Percentiles rank a stretch among this genome's conserved stretches.
Conservation (phyloP, 257 asterid species). For the Avicennia marina region DNA sequence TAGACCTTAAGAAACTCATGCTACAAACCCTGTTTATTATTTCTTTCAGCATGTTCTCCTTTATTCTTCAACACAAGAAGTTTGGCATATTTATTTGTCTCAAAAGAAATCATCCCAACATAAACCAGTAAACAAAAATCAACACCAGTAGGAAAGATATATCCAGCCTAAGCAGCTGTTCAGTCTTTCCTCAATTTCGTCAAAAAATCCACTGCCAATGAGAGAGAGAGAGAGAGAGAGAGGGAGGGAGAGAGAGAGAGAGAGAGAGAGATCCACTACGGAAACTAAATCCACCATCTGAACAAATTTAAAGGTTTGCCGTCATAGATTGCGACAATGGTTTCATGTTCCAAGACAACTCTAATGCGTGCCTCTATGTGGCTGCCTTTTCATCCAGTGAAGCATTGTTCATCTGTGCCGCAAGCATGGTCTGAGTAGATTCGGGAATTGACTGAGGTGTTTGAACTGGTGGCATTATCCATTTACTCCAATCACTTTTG, state of each 20-base stretch:
- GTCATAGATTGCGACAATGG: background rate
- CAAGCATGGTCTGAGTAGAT: constrained; percentile 32
- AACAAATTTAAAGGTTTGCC: constrained; percentile 13
- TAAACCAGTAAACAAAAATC: constrained; percentile 18
- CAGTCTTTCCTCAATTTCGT: constrained; percentile 8
- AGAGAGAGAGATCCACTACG: constrained; percentile 10
- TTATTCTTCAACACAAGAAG: too few species aligned
- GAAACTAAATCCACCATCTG: background rate
- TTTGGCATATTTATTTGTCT: constrained; percentile 18
- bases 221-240: background rate
- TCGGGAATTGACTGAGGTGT: constrained; percentile 29
- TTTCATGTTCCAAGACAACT: constrained; percentile 25
- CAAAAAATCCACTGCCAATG: background rate
- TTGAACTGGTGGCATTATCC: constrained; percentile 45
- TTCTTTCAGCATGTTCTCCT: too few species aligned
- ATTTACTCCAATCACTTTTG: constrained; percentile 52
- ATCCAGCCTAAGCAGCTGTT: constrained; percentile 11
- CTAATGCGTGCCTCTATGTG: constrained; percentile 24
- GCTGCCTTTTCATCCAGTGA: constrained; percentile 38
- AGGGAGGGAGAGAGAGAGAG: background rate
- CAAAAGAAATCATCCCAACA: constrained; percentile 21
- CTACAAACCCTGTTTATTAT: too few species aligned
- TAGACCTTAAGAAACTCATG: too few species aligned
- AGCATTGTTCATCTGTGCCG: constrained; percentile 32
- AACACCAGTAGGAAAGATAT: background rate